Percentiles rank a stretch among this genome's conserved stretches.
Conservation (phyloP, 139 green algal species). For the Chlamydomonas sphaeroides region DNA sequence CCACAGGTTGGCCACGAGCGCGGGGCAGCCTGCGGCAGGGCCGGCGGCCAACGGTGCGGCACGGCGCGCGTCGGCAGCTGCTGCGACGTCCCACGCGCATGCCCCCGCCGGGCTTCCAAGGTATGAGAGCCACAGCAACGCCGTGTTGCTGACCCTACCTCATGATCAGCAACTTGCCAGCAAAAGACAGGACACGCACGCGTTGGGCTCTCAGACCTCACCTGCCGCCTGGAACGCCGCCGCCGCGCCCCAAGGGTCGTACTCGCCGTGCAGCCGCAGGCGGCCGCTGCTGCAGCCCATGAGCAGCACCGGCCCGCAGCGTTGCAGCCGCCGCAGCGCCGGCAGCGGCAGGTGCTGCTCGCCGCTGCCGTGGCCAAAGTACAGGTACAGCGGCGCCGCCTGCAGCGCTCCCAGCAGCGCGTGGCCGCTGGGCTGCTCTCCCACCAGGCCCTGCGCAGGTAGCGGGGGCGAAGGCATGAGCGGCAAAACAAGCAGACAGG, state of each 20-base stretch:
- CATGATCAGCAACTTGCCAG: too few species aligned
- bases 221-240: constrained; percentile 84
- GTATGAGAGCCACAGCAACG: too few species aligned
- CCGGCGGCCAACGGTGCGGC: too few species aligned
- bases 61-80: too few species aligned
- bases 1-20: constrained; percentile 91
- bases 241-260: constrained; percentile 74
- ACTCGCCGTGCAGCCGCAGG: constrained; percentile 63
- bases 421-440: constrained; percentile 42
- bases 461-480: background rate
- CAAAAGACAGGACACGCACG: too few species aligned
- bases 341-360: constrained; percentile 80
- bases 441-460: constrained; percentile 67
- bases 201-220: too few species aligned
- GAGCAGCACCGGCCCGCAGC: constrained; percentile 78
- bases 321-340: constrained; percentile 66
- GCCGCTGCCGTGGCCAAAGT: constrained; percentile 91
- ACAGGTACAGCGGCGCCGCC: constrained; percentile 83
- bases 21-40: constrained; percentile 74
- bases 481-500: too few species aligned
- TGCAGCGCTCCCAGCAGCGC: constrained; percentile 68
- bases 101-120: too few species aligned
- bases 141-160: too few species aligned
- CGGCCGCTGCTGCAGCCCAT: constrained; percentile 94
- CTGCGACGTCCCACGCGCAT: too few species aligned